These are phyloP conservation scores for Phytophthora hybrid DNA, from an alignment of 352 stramenopile species.

Conservation along the genomic window DNA sequence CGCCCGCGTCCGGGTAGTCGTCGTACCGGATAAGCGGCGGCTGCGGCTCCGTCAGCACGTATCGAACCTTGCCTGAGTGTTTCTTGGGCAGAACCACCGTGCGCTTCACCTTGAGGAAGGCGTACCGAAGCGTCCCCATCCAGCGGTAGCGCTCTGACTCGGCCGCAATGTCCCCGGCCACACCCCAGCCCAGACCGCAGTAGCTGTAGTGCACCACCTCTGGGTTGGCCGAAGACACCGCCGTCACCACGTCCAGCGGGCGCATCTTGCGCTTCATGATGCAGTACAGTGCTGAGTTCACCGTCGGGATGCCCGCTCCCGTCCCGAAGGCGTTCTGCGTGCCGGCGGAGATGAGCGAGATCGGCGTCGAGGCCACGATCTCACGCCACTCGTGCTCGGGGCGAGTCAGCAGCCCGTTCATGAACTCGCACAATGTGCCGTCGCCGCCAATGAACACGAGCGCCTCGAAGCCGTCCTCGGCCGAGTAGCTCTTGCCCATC, in stretches of 20 bases:
- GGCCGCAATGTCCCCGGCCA: constrained; percentile 76
- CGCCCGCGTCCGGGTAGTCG: constrained; percentile 78
- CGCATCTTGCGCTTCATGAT: constrained; percentile 89
- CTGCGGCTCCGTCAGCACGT: constrained; percentile 74
- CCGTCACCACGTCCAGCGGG: constrained; percentile 81
- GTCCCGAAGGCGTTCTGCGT: constrained; percentile 86
- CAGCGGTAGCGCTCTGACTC: constrained; percentile 86
- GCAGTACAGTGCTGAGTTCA: constrained; percentile 76
- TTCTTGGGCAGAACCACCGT: constrained; percentile 65
- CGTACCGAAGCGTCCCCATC: constrained; percentile 78
- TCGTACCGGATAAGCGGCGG: constrained; percentile 72
- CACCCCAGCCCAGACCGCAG: constrained; percentile 81
- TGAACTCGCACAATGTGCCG: constrained; percentile 83
- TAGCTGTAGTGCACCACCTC: constrained; percentile 85
- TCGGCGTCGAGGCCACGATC: constrained; percentile 80
- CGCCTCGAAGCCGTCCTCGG: constrained; percentile 80
- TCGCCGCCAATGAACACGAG: constrained; percentile 84
- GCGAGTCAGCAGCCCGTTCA: constrained; percentile 78
- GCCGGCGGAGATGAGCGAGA: constrained; percentile 83
- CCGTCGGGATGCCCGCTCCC: constrained; percentile 74
- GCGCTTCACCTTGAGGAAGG: constrained; percentile 83
- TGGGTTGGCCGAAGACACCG: constrained; percentile 59
- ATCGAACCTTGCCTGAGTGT: constrained; percentile 71
- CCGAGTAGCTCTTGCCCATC: constrained; percentile 78
- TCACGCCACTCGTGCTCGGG: constrained; percentile 85